Percentiles rank a stretch among this genome's conserved stretches.
Conservation (phyloP, 1,284 basidiomycete species). For the Pascua sp. region DNA sequence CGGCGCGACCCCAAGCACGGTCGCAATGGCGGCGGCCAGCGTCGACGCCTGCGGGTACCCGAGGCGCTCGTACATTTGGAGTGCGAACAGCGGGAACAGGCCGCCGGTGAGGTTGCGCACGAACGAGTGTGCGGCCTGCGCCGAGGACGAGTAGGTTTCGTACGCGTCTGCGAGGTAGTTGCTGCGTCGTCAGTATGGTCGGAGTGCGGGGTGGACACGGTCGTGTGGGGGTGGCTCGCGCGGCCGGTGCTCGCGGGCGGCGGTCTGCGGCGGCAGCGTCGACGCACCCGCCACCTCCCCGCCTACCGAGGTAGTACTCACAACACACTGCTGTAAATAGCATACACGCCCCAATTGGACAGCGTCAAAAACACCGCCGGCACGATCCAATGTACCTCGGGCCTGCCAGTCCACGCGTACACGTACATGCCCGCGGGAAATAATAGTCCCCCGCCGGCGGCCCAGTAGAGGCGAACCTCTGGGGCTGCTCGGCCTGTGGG, state of each 20-base stretch:
- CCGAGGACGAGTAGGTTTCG: slow-evolving; percentile 47
- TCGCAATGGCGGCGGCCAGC: slow-evolving; percentile 39
- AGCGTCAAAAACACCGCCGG: slow-evolving; percentile 34
- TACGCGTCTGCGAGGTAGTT: slow-evolving; percentile 47
- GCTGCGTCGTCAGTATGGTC: slow-evolving; percentile 12
- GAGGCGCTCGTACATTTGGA: slow-evolving; percentile 42
- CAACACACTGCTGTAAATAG: slow-evolving; percentile 43
- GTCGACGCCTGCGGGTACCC: slow-evolving; percentile 43
- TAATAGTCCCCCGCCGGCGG: slow-evolving; percentile 44
- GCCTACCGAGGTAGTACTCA: slow-evolving; percentile 16
- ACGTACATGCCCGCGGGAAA: slow-evolving; percentile 39
- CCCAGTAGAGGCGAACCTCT: slow-evolving; percentile 52
- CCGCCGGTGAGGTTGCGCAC: slow-evolving; percentile 41
- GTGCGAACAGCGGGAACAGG: slow-evolving; percentile 42
- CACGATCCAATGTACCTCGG: slow-evolving; percentile 35
- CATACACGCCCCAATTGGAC: slow-evolving; percentile 35
- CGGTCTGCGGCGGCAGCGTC: too few relatives aligned
- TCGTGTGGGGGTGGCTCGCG: background rate
- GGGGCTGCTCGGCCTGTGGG: slow-evolving; percentile 48
- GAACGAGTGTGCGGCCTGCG: slow-evolving; percentile 47
- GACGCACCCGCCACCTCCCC: background rate
- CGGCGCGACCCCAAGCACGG: slow-evolving; percentile 39
- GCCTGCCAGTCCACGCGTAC: slow-evolving; percentile 45
- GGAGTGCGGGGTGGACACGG: background rate
- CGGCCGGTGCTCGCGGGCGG: too few relatives aligned